Base-by-base conservation (phyloP, 768 basidiomycete species). In the Pseudohyphozyma bogoriensis region DNA sequence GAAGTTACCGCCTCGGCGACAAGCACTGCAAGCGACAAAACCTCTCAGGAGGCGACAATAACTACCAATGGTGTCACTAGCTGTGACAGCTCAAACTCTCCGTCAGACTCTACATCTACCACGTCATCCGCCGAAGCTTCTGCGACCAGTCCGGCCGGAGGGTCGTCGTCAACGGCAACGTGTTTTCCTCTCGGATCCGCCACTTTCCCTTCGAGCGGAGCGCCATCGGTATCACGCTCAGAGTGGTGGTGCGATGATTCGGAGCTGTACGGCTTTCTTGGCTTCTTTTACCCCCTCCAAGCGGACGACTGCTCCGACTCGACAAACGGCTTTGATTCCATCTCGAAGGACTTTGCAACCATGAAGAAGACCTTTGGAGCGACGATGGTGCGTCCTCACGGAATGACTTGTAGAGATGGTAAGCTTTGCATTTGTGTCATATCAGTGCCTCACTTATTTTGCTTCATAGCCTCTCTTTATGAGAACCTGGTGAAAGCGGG, bases 341-440 rank as follows among this genome's bases (percentile, higher is more conserved):
- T 68, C 16, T 49, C n/a, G 32, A 9, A 1, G 1, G 64, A 68
- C 39, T 55, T 68, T 20, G 31, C 22, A 9, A 39, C 58, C 22
- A 68, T 68, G 67, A 65, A 68, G 58, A 8, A 28, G 12, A 26
- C 58, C n/a, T n/a, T n/a, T n/a, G 67, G 67, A 26, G 67, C 67
- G n/a, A 65, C 51, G n/a, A 60, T 68, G 58, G 64, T 68, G 2
- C 33, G 67, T n/a, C 51, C 63, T 2, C 65, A 68, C 42, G 67
- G 61, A 2, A 61, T 62, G 2, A 58, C 65, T 46, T 68, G 67
- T 28, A 46, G 63, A 15, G 37, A 62, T n/a, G 13, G 51, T 51
- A 13, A 50, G 57, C 24, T 32, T n/a, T n/a, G n/a, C n/a, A n/a
- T n/a, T n/a, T n/a, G n/a, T n/a, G n/a, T n/a, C n/a, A n/a, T n/a